Evolutionary conservation across 306 rosid species (phyloP).

Genomic region (Crataegus laevigata): DNA sequence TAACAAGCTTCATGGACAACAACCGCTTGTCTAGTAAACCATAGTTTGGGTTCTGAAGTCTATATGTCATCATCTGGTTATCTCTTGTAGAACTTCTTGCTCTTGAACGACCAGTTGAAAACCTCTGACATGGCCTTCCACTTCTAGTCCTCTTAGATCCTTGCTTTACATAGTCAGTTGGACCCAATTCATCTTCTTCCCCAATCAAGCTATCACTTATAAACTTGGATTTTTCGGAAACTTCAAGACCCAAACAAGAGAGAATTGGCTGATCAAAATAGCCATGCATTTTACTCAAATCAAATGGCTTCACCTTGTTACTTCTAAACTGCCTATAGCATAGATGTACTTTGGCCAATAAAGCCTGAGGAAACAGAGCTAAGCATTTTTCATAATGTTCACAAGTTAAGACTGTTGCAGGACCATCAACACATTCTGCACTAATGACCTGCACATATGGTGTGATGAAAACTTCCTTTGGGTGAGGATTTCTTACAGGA

Average conservation of each 20-base stretch:
- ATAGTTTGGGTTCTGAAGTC: slow-evolving; percentile 38
- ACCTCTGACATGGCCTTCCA: slow-evolving; percentile 38
- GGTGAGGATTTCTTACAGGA: slow-evolving; percentile 73
- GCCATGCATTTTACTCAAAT: slow-evolving; percentile 78
- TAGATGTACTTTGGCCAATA: slow-evolving; percentile 56
- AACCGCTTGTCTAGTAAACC: slow-evolving; percentile 39
- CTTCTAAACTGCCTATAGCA: slow-evolving; percentile 84
- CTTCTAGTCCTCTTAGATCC: slow-evolving; percentile 72
- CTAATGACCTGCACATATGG: slow-evolving; percentile 88
- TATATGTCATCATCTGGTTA: slow-evolving; percentile 37
- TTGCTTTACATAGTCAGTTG: slow-evolving; percentile 40
- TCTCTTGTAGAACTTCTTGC: slow-evolving; percentile 44
- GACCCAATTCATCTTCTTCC: slow-evolving; percentile 49
- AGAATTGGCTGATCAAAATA: slow-evolving; percentile 73
- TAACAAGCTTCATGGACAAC: slow-evolving; percentile 43
- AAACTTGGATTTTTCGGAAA: slow-evolving; percentile 32
- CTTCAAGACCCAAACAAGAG: slow-evolving; percentile 58
- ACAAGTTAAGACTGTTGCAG: slow-evolving; percentile 71
- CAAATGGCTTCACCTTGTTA: slow-evolving; percentile 85
- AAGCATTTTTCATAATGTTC: slow-evolving; percentile 72
- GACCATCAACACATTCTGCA: slow-evolving; percentile 97
- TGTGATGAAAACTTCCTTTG: slow-evolving; percentile 90
- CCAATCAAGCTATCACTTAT: slow-evolving; percentile 30
- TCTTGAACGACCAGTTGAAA: slow-evolving; percentile 31
- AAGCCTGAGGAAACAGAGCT: slow-evolving; percentile 52